These are phyloP conservation scores for Fusarium tricinctum DNA, from an alignment of 2,329 filamentous ascomycete genomes.

Conservation along the genomic window DNA sequence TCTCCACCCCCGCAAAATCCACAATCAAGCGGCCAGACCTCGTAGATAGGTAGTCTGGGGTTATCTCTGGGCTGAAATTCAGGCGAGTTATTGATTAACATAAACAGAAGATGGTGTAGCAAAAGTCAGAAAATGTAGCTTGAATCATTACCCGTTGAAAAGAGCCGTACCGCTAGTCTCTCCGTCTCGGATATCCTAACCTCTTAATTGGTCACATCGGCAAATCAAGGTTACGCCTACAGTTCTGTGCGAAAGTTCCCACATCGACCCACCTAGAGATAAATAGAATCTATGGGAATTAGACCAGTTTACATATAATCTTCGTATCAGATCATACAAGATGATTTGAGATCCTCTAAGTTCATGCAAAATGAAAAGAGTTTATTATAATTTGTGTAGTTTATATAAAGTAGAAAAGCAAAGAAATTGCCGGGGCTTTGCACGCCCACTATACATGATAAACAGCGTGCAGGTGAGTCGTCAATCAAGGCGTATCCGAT, in stretches of 20 bases:
- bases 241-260: no score
- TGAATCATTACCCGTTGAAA: constrained; percentile 12
- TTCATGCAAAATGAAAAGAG: no score
- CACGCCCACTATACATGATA: no score
- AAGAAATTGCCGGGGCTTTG: no score
- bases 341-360: no score
- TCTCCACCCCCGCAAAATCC: constrained; percentile 33
- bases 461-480: neutral
- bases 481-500: constrained; percentile 18
- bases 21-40: neutral
- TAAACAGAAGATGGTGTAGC: neutral
- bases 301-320: no score
- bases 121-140: neutral
- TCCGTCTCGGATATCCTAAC: constrained; percentile 7
- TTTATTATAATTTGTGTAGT: no score
- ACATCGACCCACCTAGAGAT: no score
- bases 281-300: no score
- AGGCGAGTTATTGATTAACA: neutral
- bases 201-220: constrained; percentile 36
- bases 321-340: no score
- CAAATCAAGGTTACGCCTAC: constrained; percentile 1
- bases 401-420: no score
- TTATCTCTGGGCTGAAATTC: neutral
- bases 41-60: constrained; percentile 15
- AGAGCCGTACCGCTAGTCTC: constrained; percentile 16